These are phyloP conservation scores for Starmerella ratchasimensis DNA, from an alignment of 805 yeast species.

Conservation along the genomic window DNA sequence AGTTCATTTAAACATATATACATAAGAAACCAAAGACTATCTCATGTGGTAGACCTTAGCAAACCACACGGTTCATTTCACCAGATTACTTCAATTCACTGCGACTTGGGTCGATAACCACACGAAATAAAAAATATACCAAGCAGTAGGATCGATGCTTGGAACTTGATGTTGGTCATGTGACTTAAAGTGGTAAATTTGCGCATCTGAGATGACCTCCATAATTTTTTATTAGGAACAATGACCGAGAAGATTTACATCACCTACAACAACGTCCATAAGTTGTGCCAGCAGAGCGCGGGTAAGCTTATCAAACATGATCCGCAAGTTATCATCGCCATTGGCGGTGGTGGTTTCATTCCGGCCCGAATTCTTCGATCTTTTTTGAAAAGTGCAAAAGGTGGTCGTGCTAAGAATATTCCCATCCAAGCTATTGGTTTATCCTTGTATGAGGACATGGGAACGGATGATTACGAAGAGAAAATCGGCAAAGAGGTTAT, in stretches of 20 bases:
- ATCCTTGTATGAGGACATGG: slow-evolving; percentile 76
- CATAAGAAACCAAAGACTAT: too few relatives aligned
- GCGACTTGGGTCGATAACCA: too few relatives aligned
- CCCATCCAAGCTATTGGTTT: slow-evolving; percentile 91
- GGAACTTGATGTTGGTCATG: too few relatives aligned
- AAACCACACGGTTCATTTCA: too few relatives aligned
- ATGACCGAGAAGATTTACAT: slow-evolving; percentile 36
- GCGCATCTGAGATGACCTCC: too few relatives aligned
- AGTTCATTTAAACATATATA: too few relatives aligned
- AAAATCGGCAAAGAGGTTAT: slow-evolving; percentile 65
- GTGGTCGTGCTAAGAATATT: slow-evolving; percentile 58
- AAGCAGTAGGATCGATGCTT: too few relatives aligned
- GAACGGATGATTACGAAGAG: slow-evolving; percentile 36
- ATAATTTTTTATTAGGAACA: too few relatives aligned
- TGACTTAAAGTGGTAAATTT: too few relatives aligned
- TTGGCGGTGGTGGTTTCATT: slow-evolving; percentile 93
- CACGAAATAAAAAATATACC: not conserved
- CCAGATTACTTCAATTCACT: too few relatives aligned
- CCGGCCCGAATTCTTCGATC: slow-evolving; percentile 95
- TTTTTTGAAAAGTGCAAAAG: slow-evolving; percentile 44
- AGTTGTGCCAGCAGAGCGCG: slow-evolving; percentile 62
- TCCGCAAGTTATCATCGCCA: slow-evolving; percentile 85
- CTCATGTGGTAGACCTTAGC: too few relatives aligned
- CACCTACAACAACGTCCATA: slow-evolving; percentile 70
- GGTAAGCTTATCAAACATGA: slow-evolving; percentile 44